phyloP scores from a whole-genome alignment of 371 early-diverging fungal species.

The Mortierella sp. region DNA sequence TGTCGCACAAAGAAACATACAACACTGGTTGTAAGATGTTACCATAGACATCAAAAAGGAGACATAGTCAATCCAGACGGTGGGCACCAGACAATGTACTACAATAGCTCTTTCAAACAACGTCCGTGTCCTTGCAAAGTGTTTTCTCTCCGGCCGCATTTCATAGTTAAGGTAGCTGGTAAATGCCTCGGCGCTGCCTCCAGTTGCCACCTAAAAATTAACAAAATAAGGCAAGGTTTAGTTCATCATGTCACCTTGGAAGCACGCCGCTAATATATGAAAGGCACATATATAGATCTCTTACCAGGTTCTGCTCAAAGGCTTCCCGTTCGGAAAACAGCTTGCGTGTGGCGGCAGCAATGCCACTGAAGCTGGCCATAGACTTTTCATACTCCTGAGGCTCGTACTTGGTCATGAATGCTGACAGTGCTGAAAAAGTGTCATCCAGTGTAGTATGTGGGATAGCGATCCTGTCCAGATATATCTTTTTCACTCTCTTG shows the following conservation, averaged over 20 bases:
- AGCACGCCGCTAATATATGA: too few species aligned
- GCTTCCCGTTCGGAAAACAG: constrained; percentile 15
- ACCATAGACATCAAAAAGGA: constrained; percentile 36
- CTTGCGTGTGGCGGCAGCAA: constrained; percentile 23
- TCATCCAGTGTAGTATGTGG: constrained; percentile 36
- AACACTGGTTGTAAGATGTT: neutral
- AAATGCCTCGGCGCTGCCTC: constrained; percentile 30
- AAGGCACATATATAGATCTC: neutral
- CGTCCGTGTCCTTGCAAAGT: constrained; percentile 32
- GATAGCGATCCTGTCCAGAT: constrained; percentile 30
- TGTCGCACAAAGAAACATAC: neutral
- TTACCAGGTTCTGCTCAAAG: constrained; percentile 41
- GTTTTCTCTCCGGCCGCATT: neutral
- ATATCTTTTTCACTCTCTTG: constrained; percentile 31
- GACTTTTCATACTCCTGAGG: constrained; percentile 29
- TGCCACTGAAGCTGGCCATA: constrained; percentile 29
- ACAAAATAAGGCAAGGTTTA: neutral
- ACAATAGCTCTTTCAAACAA: constrained; percentile 43
- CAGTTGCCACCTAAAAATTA: constrained; percentile 10
- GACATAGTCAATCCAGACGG: constrained; percentile 46
- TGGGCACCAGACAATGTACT: constrained; percentile 40
- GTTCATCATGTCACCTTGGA: neutral
- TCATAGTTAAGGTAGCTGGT: constrained; percentile 31
- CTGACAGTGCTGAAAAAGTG: constrained; percentile 39
- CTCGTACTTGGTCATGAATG: constrained; percentile 33